Base-by-base conservation (phyloP, 768 basidiomycete species). In the Epithele typhae region DNA sequence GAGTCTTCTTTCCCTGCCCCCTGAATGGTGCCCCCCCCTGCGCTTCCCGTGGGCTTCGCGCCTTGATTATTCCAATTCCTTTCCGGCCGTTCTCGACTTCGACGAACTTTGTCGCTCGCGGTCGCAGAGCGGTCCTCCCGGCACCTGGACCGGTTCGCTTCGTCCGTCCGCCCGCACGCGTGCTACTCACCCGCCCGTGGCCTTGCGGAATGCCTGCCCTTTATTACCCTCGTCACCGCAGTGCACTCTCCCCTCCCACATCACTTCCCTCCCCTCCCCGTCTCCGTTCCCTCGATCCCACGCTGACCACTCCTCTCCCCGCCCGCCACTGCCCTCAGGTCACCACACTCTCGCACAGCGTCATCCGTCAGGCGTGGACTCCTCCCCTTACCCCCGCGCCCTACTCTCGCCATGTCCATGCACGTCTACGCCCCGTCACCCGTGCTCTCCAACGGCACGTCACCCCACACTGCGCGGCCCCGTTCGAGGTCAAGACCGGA, bases 401-500 rank as follows among this genome's bases (percentile, higher is more conserved):
- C 68, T n/a, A 67, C 68, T 21, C 61, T 68, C 41, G 62, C 65
- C 52, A 69, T 69, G 66, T 63, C 68, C 22, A 52, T 66, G 47
- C 65, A 66, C 45, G 54, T 64, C 36, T 62, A 64, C 53, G 58
- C 62, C 14, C 64, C 62, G 15, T 43, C 57, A 17, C 63, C 64
- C 30, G 51, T 61, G 55, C 47, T 61, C 43, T 58, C 52, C 41
- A 52, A 39, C 25, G 45, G 47, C 46, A 41, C 46, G 40, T 54
- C 38, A 48, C 56, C 55, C 50, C 24, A 51, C 48, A 37, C 37
- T 53, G 30, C 51, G 51, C 50, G 53, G 35, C 38, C 52, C 15
- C 50, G 59, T 37, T 59, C 63, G 17, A 47, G 53, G 24, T 63
- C 58, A 53, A 56, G 50, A 50, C 22, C 41, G 10, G 45, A 18